Evolutionary conservation across 192 early-diverging fungal genomes (phyloP), one percentile per base, ranked within the genome.

Genomic region (Backusella australiensis): DNA sequence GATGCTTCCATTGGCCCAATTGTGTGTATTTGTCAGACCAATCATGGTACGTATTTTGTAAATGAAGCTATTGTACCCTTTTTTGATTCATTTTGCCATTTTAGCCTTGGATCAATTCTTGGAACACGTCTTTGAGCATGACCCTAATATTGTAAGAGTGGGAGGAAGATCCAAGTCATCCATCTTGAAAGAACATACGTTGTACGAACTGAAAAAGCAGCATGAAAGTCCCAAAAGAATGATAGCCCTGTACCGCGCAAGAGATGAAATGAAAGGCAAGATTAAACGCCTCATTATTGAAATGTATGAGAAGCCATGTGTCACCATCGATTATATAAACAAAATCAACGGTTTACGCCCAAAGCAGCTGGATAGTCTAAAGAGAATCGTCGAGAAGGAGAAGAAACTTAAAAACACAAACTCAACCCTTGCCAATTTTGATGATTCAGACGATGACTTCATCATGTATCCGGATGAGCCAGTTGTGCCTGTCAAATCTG

Each of bases 11-110:
- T 81, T n/a, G 81, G 83, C 6, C 79, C 83, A 0, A 90, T 90
- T 46, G 66, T 90, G 11, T 78, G 85, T 46, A 78, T 88, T 29
- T 90, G 89, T 49, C 87, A 90, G 67, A 90, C 89, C 14, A 90
- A 90, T 72, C 89, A 90, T 53, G 88, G 80, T 82, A 82, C 12
- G 67, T 49, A 35, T 68, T 9, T n/a, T 68, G 5, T 49, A 34
- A 29, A n/a, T 29, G 32, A 17, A 17, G 46, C 2, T 32, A 32
- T 32, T 32, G 32, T 32, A 32, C 32, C 32, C 32, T 4, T 11
- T 44, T 11, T 17, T 21, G 17, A 26, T 29, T 63, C 34, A 34
- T 19, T 23, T 17, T 34, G 36, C 8, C 17, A 23, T 46, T 36
- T n/a, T 59, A 82, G 82, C 82, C 2, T 52, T 83, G 34, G 82